Evolutionary conservation across 805 yeast species (phyloP).

Genomic region (Hermanozyma aechmeae): DNA sequence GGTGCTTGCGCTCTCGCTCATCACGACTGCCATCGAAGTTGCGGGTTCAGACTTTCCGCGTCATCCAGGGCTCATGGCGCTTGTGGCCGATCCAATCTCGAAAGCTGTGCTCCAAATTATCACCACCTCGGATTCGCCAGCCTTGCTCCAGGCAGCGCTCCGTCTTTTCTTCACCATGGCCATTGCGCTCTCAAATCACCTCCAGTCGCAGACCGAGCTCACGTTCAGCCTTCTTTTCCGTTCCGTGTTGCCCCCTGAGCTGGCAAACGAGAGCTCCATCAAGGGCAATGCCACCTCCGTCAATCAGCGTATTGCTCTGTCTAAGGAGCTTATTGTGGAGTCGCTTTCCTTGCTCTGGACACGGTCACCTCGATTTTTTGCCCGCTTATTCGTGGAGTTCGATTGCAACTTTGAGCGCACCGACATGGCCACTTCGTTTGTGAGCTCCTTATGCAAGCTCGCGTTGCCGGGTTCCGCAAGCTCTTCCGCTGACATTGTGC

Average conservation of each 20-base stretch:
- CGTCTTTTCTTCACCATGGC: constrained; percentile 67
- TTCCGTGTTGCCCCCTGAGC: constrained; percentile 35
- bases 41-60: constrained; percentile 52
- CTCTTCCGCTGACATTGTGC: constrained; percentile 75
- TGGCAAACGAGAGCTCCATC: constrained; percentile 10
- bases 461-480: constrained; percentile 82
- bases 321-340: constrained; percentile 80
- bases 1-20: constrained; percentile 67
- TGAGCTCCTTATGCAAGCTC: constrained; percentile 65
- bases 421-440: constrained; percentile 59
- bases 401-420: constrained; percentile 87
- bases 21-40: constrained; percentile 74
- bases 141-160: constrained; percentile 65
- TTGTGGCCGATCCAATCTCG: constrained; percentile 75
- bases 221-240: constrained; percentile 56
- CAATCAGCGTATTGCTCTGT: constrained; percentile 24
- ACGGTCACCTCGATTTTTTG: constrained; percentile 68
- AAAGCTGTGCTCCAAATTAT: constrained; percentile 76
- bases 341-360: constrained; percentile 76
- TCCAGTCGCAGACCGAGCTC: constrained; percentile 76
- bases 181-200: constrained; percentile 51
- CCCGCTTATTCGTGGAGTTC: constrained; percentile 67
- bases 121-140: constrained; percentile 63
- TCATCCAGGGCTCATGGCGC: constrained; percentile 57
- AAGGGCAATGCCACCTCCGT: constrained; percentile 7